These are phyloP conservation scores for Aschersonia sp. DNA, from an alignment of 2,329 filamentous ascomycete species.

Conservation along the genomic window DNA sequence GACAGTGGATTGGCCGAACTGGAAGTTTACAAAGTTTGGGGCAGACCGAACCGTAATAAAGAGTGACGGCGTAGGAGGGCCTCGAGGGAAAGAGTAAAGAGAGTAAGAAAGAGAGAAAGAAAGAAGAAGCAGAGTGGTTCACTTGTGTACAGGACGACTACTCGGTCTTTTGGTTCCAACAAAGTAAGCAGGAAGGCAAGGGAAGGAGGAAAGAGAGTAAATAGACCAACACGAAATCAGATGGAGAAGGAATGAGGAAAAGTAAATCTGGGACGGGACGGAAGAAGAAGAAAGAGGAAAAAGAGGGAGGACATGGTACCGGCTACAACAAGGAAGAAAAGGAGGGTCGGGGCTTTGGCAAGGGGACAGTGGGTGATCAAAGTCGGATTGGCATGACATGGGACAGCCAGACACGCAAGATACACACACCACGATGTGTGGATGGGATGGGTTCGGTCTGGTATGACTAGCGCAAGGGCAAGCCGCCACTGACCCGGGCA, in stretches of 20 bases:
- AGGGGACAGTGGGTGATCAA: constrained; percentile 4
- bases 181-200: constrained; percentile 1
- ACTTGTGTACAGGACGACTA: too few species aligned
- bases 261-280: constrained; percentile 4
- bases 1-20: neutral
- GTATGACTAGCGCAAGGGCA: constrained; percentile 6
- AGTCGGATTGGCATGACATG: constrained; percentile 2
- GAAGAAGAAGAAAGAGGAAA: constrained; percentile 4
- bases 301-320: constrained; percentile 2
- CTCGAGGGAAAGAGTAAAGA: neutral
- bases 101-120: neutral
- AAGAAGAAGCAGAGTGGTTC: neutral
- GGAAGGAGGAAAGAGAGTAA: constrained; percentile 2
- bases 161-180: neutral
- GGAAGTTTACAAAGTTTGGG: neutral
- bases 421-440: constrained; percentile 1
- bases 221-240: constrained; percentile 4
- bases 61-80: neutral
- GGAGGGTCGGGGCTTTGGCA: constrained; percentile 5
- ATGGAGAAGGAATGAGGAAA: constrained; percentile 4
- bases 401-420: neutral
- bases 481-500: constrained; percentile 4
- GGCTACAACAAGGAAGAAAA: constrained; percentile 1
- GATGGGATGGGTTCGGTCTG: constrained; percentile 4
- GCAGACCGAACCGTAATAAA: neutral